Percentiles rank a stretch among this genome's conserved stretches.
These are phyloP conservation scores for Phytophthora kernoviae DNA, from an alignment of 352 stramenopile genomes.

Conservation along the genomic window DNA sequence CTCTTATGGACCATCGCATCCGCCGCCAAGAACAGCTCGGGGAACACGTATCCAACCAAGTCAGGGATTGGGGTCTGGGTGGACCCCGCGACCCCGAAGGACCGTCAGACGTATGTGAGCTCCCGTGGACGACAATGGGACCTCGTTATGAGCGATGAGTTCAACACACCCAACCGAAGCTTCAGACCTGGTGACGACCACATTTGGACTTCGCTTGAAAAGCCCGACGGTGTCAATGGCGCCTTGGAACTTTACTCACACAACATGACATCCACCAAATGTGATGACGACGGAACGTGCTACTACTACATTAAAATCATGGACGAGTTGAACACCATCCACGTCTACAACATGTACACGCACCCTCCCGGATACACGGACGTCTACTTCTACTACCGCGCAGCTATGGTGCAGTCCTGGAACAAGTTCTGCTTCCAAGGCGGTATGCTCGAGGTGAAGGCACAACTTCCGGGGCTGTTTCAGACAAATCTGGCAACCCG, in stretches of 20 bases:
- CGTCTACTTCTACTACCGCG: constrained; percentile 54
- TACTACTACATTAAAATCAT: constrained; percentile 50
- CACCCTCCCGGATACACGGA: constrained; percentile 51
- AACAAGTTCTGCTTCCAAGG: constrained; percentile 95
- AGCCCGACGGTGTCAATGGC: constrained; percentile 92
- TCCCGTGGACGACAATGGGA: constrained; percentile 58
- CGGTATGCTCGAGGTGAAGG: constrained; percentile 92
- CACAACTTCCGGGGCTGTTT: constrained; percentile 81
- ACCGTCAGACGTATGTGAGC: constrained; percentile 39
- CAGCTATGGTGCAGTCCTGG: constrained; percentile 90
- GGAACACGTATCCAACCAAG: constrained; percentile 37
- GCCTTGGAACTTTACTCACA: constrained; percentile 92
- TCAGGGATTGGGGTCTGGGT: constrained; percentile 52
- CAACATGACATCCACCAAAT: constrained; percentile 69
- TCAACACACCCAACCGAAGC: constrained; percentile 88
- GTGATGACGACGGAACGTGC: constrained; percentile 55
- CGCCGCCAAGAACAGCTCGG: constrained; percentile 18
- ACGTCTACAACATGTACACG: constrained; percentile 66
- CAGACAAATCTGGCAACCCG: constrained; percentile 49
- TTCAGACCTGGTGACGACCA: constrained; percentile 95
- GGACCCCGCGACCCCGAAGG: constrained; percentile 56
- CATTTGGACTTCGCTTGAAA: constrained; percentile 94
- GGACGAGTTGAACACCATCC: constrained; percentile 44
- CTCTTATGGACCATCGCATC: constrained; percentile 9
- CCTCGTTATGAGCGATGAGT: constrained; percentile 95